Conservation (phyloP, 805 yeast species). For the Limtongozyma cylindracea region DNA sequence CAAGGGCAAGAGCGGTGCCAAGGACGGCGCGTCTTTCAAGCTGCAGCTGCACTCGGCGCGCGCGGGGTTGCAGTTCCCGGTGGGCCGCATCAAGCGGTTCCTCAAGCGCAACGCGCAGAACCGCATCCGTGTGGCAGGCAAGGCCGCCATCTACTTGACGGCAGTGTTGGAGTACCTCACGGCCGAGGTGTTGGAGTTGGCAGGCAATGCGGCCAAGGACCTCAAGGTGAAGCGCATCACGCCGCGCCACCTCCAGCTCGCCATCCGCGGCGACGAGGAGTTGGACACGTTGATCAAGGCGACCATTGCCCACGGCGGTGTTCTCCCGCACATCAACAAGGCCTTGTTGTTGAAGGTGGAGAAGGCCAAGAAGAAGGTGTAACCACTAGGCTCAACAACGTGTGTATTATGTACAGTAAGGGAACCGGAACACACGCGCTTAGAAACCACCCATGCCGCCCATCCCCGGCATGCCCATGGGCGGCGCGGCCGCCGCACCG, state of each 20-base stretch:
- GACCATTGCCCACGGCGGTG: conserved; percentile 10
- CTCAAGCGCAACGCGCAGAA: conserved; percentile 66
- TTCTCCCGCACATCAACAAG: conserved; percentile 10
- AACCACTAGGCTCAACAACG: too few species aligned
- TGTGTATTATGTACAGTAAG: too few species aligned
- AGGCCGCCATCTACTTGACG: conserved; percentile 36
- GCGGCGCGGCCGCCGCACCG: conserved; percentile 22
- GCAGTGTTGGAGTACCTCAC: conserved; percentile 9
- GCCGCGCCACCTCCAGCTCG: conserved; percentile 9
- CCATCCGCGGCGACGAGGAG: conserved; percentile 9
- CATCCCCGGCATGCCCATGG: conserved; percentile 12
- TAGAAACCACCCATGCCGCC: conserved; percentile 5
- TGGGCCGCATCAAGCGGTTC: conserved; percentile 95
- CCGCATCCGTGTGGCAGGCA: conserved; percentile 57
- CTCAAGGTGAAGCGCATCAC: conserved; percentile 10
- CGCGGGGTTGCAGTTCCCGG: conserved; percentile 93
- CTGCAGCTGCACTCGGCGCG: conserved; percentile 88
- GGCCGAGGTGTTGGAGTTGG: conserved; percentile 9
- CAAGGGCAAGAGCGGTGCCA: conserved; percentile 46
- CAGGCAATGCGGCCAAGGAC: conserved; percentile 10
- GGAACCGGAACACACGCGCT: too few species aligned
- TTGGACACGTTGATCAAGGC: conserved; percentile 10
- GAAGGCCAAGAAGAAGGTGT: conserved; percentile 6
- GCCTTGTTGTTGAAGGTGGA: conserved; percentile 10
- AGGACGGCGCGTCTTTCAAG: too few species aligned